Percentiles rank a stretch among this genome's conserved stretches.
These are phyloP conservation scores for Colletotrichum viniferum DNA, from an alignment of 2,329 filamentous ascomycete genomes.

Conservation along the genomic window DNA sequence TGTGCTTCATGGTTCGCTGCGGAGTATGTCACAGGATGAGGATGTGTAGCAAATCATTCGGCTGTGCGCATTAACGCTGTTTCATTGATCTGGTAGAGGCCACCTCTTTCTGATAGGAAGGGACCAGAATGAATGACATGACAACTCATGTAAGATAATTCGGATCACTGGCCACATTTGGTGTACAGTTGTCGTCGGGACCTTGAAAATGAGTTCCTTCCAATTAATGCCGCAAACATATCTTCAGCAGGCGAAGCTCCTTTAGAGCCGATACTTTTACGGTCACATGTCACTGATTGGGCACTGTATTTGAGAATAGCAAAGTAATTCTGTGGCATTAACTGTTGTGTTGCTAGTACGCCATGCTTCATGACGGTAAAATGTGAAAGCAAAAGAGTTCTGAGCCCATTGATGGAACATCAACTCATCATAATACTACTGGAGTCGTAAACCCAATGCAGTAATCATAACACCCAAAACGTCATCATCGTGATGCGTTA, in stretches of 20 bases:
- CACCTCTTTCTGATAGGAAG: background rate
- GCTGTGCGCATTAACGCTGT: background rate
- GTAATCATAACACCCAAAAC: background rate
- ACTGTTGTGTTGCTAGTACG: background rate
- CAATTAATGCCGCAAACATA: background rate
- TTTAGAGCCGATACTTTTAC: background rate
- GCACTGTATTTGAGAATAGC: background rate
- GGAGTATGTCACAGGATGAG: background rate
- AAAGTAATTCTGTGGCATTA: background rate
- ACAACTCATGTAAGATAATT: background rate
- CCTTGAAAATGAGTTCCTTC: background rate
- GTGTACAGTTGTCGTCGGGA: background rate
- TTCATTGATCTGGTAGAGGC: background rate
- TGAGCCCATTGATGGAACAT: background rate
- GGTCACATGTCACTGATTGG: background rate
- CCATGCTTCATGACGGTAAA: background rate
- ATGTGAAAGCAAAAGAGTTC: background rate
- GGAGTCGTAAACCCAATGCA: background rate
- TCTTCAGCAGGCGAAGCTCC: rapidly evolving
- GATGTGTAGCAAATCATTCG: background rate
- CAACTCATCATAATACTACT: background rate
- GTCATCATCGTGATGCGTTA: background rate
- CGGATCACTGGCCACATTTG: rapidly evolving
- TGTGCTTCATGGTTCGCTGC: background rate
- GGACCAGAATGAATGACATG: background rate